A percentile compares a stretch with the other conserved stretches of the same genome.
phyloP scores from a whole-genome alignment of 345 rosid species.

The Linum trigynum region DNA sequence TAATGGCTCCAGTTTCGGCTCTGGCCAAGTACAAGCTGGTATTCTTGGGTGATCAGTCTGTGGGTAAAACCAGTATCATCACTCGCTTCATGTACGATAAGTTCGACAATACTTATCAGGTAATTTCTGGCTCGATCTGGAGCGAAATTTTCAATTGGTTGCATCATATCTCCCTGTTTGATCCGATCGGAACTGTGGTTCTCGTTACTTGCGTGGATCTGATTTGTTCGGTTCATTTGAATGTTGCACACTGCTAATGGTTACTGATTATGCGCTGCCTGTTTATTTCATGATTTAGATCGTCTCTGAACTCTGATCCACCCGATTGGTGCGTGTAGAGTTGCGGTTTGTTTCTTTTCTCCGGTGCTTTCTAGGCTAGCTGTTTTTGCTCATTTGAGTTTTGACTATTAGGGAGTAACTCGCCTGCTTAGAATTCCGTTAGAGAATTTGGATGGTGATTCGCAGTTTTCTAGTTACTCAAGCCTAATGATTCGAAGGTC shows the following conservation, averaged over 20 bases:
- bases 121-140: neutral
- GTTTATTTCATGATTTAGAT: neutral
- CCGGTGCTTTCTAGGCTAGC: neutral
- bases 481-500: neutral
- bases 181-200: neutral
- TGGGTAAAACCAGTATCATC: constrained; percentile 3
- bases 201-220: neutral
- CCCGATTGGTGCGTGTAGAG: neutral
- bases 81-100: constrained; percentile 7
- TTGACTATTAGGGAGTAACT: too few relatives aligned
- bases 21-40: constrained; percentile 6
- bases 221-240: neutral
- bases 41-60: constrained; percentile 4
- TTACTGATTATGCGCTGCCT: too few relatives aligned
- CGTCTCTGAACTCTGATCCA: neutral
- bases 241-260: neutral
- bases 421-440: neutral
- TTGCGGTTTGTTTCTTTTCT: too few relatives aligned
- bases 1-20: neutral
- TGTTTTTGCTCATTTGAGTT: neutral
- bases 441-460: neutral
- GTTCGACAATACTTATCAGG: constrained; percentile 5
- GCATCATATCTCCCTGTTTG: neutral
- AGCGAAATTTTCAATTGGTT: neutral
- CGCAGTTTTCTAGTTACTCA: neutral